Evolutionary conservation across 2,329 filamentous ascomycete species (phyloP).

Genomic region (Exophiala spinifera): DNA sequence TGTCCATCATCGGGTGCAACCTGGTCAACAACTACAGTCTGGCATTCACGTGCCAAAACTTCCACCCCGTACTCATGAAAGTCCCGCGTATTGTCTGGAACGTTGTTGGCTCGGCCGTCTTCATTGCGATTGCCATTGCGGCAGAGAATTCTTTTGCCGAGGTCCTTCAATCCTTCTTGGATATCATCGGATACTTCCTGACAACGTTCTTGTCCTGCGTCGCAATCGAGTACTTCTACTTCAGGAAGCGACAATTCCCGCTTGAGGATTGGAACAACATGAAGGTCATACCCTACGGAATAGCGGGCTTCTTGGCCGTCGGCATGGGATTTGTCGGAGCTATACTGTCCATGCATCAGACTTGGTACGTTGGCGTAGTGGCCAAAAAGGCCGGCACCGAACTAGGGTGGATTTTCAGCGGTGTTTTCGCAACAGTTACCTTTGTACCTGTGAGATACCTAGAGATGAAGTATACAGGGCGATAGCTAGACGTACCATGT

Average conservation of each 20-base stretch:
- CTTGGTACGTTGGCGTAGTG: slow-evolving; percentile 11
- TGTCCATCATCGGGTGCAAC: neutral
- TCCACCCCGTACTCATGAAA: slow-evolving; percentile 6
- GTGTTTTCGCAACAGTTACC: slow-evolving; percentile 2
- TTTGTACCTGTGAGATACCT: slow-evolving; percentile 8
- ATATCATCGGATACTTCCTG: slow-evolving; percentile 3
- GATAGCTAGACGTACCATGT: neutral
- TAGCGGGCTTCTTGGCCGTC: slow-evolving; percentile 9
- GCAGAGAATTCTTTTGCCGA: slow-evolving; percentile 5
- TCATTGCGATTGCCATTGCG: slow-evolving; percentile 8
- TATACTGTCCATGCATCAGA: slow-evolving; percentile 12
- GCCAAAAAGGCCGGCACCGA: slow-evolving; percentile 5
- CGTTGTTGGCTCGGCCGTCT: slow-evolving; percentile 2
- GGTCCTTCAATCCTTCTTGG: slow-evolving; percentile 9
- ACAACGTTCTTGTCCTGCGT: neutral
- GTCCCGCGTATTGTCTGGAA: neutral
- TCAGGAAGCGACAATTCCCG: slow-evolving; percentile 3
- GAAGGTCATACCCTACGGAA: slow-evolving; percentile 7
- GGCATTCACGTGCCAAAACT: slow-evolving; percentile 8
- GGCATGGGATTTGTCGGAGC: slow-evolving; percentile 14
- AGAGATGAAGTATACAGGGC: slow-evolving; percentile 9
- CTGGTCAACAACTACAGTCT: slow-evolving; percentile 10
- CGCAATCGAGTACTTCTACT: slow-evolving; percentile 7
- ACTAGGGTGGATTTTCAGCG: slow-evolving; percentile 14
- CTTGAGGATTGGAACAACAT: slow-evolving; percentile 13